Conservation (phyloP, 805 yeast genomes). For the Kregervanrija delftensis region DNA sequence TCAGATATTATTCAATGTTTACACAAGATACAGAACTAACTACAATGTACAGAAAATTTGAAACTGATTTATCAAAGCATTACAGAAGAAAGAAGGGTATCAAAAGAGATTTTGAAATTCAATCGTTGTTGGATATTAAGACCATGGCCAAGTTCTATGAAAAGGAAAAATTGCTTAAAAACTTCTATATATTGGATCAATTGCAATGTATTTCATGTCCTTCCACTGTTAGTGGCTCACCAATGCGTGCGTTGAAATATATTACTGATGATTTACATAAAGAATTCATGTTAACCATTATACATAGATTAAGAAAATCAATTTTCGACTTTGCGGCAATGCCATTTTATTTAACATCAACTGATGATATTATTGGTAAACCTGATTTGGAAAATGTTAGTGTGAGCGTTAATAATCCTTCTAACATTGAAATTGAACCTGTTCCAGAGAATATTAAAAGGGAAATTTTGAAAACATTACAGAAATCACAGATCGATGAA, state of each 20-base stretch:
- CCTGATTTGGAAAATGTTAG: constrained; percentile 8
- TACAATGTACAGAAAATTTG: constrained; percentile 42
- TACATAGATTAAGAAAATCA: constrained; percentile 44
- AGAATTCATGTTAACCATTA: constrained; percentile 49
- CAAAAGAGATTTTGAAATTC: constrained; percentile 21
- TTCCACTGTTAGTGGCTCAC: constrained; percentile 18
- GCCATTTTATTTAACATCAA: constrained; percentile 25
- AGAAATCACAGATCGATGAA: constrained; percentile 11
- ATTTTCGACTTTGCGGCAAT: constrained; percentile 41
- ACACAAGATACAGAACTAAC: constrained; percentile 42
- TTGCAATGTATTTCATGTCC: constrained; percentile 32
- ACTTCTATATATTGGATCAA: constrained; percentile 27
- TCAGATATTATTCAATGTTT: constrained; percentile 54
- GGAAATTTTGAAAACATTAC: constrained; percentile 9
- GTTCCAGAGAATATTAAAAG: constrained; percentile 19
- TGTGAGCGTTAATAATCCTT: constrained; percentile 8
- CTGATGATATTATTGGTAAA: constrained; percentile 10
- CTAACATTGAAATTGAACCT: constrained; percentile 21
- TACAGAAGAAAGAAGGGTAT: constrained; percentile 10
- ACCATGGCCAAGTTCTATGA: constrained; percentile 21
- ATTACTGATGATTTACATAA: constrained; percentile 34
- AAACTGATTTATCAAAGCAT: constrained; percentile 28
- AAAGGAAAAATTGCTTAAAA: constrained; percentile 14
- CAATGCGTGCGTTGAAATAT: constrained; percentile 17
- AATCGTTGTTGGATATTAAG: constrained; percentile 21